These are phyloP conservation scores for Juncus inflexus DNA, from an alignment of 176 grass and related monocot species.

Conservation along the genomic window DNA sequence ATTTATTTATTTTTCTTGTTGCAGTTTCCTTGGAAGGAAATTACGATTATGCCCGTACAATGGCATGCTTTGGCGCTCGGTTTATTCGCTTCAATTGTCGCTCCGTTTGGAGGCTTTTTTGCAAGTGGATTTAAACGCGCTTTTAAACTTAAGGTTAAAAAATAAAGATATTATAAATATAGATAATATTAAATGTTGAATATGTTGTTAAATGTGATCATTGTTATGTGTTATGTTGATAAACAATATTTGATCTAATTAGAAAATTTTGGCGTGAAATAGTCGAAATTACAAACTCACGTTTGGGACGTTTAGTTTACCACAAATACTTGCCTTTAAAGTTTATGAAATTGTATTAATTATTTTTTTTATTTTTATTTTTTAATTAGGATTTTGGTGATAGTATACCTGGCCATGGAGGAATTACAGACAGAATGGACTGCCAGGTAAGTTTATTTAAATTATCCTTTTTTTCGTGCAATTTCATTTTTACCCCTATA, in stretches of 20 bases:
- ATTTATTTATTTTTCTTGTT: constrained; percentile 30
- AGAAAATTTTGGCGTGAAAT: neutral
- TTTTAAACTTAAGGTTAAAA: constrained; percentile 86
- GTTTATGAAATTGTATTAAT: neutral
- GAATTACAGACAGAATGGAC: constrained; percentile 99
- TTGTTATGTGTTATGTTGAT: too few relatives aligned
- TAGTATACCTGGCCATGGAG: constrained; percentile 96
- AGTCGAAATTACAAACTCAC: too few relatives aligned
- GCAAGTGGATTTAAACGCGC: constrained; percentile 97
- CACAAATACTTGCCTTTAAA: too few relatives aligned
- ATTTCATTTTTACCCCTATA: too few relatives aligned
- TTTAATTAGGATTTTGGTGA: constrained; percentile 86
- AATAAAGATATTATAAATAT: neutral
- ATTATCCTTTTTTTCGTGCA: too few relatives aligned
- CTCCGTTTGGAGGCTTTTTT: constrained; percentile 99
- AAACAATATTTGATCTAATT: too few relatives aligned
- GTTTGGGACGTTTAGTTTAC: too few relatives aligned
- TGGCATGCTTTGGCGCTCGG: constrained; percentile 97
- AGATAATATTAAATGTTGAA: neutral
- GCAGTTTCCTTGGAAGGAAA: constrained; percentile 89
- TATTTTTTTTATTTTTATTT: constrained; percentile 21
- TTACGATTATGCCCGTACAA: constrained; percentile 77
- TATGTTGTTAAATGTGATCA: too few relatives aligned
- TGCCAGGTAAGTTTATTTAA: constrained; percentile 68
- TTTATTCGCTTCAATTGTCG: constrained; percentile 98